A percentile compares a stretch with the other conserved stretches of the same genome.
Conservation (phyloP, 2,329 filamentous ascomycete species). For the Botrytis galanthina region DNA sequence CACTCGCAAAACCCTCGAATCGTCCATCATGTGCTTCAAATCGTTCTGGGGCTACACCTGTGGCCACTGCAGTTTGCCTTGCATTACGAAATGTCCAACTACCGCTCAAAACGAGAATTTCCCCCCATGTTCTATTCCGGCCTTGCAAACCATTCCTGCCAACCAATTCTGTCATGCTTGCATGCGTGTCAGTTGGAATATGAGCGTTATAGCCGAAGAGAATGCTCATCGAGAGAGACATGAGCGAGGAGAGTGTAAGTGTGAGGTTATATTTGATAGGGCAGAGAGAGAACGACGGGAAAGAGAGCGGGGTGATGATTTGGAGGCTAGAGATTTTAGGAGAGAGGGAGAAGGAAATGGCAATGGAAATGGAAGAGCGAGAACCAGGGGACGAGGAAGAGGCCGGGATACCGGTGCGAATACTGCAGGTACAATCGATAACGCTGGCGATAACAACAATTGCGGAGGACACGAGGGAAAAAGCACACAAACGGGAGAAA, state of each 20-base stretch:
- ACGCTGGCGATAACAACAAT: background rate
- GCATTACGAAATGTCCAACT: constrained; percentile 45
- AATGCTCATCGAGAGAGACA: constrained; percentile 31
- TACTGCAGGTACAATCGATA: background rate
- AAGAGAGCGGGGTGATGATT: background rate
- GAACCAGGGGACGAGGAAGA: background rate
- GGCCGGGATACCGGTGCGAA: background rate
- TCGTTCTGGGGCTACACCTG: constrained; percentile 49
- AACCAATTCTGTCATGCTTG: constrained; percentile 36
- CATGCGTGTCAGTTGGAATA: constrained; percentile 36
- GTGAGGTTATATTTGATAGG: constrained; percentile 31
- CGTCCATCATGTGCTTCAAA: constrained; percentile 45
- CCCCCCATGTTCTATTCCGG: constrained; percentile 34
- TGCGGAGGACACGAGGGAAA: background rate
- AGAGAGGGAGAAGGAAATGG: background rate
- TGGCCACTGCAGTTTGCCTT: constrained; percentile 45
- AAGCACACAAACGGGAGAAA: background rate
- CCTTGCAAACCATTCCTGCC: constrained; percentile 29
- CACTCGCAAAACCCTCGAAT: background rate
- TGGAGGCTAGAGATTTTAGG: background rate
- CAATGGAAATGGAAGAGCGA: background rate
- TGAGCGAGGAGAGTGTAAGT: constrained; percentile 30
- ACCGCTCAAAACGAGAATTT: constrained; percentile 29
- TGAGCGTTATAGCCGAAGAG: constrained; percentile 30
- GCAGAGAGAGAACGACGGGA: constrained; percentile 27